A percentile compares a stretch with the other conserved stretches of the same genome.
These are phyloP conservation scores for Malassezia equina DNA, from an alignment of 1,284 basidiomycete species.

Conservation along the genomic window DNA sequence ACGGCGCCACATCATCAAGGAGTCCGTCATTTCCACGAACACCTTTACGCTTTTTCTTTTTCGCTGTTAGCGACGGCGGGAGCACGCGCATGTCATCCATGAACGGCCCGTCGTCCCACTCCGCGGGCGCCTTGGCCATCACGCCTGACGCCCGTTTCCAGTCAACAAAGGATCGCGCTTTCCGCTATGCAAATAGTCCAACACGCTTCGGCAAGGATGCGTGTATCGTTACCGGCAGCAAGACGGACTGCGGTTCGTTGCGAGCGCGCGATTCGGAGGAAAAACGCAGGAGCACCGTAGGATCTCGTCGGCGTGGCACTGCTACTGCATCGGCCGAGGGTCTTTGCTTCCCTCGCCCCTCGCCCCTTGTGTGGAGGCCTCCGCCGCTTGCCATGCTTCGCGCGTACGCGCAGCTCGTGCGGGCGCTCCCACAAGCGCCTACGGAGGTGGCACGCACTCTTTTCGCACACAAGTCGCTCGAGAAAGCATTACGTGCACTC, in stretches of 20 bases:
- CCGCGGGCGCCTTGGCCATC: constrained; percentile 15
- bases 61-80: constrained; percentile 1
- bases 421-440: neutral
- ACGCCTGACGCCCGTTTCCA: neutral
- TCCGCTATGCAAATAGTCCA: neutral
- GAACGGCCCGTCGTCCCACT: neutral
- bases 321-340: neutral
- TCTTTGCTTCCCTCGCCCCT: neutral
- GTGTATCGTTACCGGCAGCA: neutral
- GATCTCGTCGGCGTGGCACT: neutral
- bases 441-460: neutral
- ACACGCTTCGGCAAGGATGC: neutral
- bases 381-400: neutral
- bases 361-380: neutral
- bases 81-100: neutral
- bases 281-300: neutral
- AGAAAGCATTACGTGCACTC: neutral
- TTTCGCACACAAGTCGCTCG: neutral
- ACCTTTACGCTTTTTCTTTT: constrained; percentile 16
- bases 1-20: constrained; percentile 3
- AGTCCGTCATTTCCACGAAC: neutral
- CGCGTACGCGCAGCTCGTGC: neutral
- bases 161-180: neutral
- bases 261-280: neutral
- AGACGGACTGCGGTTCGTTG: neutral